A percentile compares a stretch with the other conserved stretches of the same genome.
phyloP scores from a whole-genome alignment of 2,329 filamentous ascomycete species.

The Colletotrichum echinochloae region DNA sequence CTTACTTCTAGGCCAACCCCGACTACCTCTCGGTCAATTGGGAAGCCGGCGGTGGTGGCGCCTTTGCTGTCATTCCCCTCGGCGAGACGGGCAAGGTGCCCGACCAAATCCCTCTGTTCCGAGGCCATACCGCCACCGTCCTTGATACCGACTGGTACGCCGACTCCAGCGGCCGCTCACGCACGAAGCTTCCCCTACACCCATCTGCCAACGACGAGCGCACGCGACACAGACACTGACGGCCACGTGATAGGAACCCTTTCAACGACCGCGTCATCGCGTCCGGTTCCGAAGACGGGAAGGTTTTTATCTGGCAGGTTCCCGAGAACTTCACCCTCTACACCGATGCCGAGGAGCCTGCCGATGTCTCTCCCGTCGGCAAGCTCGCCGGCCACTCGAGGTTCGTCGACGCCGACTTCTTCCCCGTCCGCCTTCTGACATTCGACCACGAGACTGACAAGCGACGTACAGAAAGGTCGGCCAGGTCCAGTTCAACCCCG shows the following conservation, averaged over 20 bases:
- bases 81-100: constrained; percentile 91
- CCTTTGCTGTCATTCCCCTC: constrained; percentile 94
- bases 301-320: constrained; percentile 97
- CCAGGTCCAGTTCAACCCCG: constrained; percentile 97
- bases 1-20: constrained; percentile 81
- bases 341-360: constrained; percentile 85
- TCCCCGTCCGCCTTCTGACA: not conserved
- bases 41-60: constrained; percentile 95
- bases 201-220: constrained; percentile 17
- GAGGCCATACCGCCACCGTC: constrained; percentile 94
- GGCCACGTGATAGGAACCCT: constrained; percentile 75
- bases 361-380: constrained; percentile 82
- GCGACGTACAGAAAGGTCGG: constrained; percentile 82
- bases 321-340: constrained; percentile 88
- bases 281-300: constrained; percentile 95
- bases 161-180: constrained; percentile 46
- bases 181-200: constrained; percentile 14
- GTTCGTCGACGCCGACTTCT: constrained; percentile 56
- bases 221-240: constrained; percentile 46
- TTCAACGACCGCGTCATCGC: constrained; percentile 95
- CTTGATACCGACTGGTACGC: constrained; percentile 95
- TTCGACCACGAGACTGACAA: constrained; percentile 14
- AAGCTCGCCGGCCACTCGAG: constrained; percentile 90
- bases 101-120: constrained; percentile 93
- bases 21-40: constrained; percentile 98